Conservation (phyloP, 441 rosid species). For the Macaranga tanarius region DNA sequence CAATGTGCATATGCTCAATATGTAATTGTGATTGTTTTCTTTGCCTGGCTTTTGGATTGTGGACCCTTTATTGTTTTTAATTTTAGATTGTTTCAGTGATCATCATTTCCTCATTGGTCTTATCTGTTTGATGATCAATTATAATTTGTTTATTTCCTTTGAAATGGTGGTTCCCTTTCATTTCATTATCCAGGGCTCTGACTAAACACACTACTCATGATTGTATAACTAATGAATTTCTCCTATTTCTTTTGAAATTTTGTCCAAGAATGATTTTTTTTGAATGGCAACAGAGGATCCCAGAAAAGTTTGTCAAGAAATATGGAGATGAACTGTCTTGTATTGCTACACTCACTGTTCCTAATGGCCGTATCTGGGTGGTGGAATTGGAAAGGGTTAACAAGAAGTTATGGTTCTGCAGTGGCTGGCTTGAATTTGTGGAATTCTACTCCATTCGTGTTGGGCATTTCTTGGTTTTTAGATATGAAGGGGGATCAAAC, state of each 20-base stretch:
- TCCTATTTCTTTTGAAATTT: neutral
- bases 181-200: neutral
- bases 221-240: no score
- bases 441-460: constrained; percentile 29
- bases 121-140: neutral
- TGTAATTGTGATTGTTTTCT: neutral
- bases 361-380: constrained; percentile 38
- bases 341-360: constrained; percentile 27
- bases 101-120: neutral
- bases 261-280: constrained; percentile 3
- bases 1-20: neutral
- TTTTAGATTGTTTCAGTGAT: neutral
- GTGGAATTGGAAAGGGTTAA: constrained; percentile 32
- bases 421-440: constrained; percentile 44
- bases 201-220: neutral
- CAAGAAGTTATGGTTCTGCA: constrained; percentile 34
- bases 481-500: constrained; percentile 35
- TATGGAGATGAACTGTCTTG: constrained; percentile 38
- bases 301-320: constrained; percentile 40
- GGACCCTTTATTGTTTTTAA: no score
- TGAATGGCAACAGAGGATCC: constrained; percentile 38
- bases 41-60: neutral
- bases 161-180: neutral
- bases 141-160: neutral
- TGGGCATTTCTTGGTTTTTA: constrained; percentile 37